These are phyloP conservation scores for Mycosphaerella arachidis DNA, from an alignment of 2,329 filamentous ascomycete species.

Conservation along the genomic window DNA sequence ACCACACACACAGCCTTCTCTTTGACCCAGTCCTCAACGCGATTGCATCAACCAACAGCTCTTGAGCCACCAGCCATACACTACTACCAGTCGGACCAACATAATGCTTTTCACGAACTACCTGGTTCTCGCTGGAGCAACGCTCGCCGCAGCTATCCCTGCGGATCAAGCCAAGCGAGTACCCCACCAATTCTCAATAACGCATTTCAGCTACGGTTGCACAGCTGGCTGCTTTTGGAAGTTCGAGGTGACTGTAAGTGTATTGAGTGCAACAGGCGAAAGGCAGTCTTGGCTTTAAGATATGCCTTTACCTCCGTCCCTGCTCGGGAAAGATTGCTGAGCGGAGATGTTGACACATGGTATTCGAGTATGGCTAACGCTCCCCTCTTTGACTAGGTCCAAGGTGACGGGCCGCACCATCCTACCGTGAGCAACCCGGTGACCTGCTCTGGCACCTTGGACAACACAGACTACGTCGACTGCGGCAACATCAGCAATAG, in stretches of 20 bases:
- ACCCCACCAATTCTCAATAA: slow-evolving; percentile 16
- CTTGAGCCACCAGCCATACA: not conserved
- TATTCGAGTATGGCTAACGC: no score
- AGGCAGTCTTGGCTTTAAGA: no score
- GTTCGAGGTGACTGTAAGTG: slow-evolving; percentile 19
- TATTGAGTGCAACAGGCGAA: no score
- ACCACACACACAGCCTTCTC: no score
- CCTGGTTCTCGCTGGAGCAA: slow-evolving; percentile 17
- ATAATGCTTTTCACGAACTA: slow-evolving; percentile 21
- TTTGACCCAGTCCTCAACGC: no score
- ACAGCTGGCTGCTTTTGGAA: slow-evolving; percentile 20
- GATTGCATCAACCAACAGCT: no score
- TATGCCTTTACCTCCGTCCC: no score
- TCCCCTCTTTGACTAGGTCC: not conserved
- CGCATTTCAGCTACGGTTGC: slow-evolving; percentile 27
- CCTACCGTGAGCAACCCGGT: slow-evolving; percentile 14
- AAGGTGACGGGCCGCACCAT: slow-evolving; percentile 14
- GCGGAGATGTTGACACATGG: no score
- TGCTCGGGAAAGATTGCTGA: no score
- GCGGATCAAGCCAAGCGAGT: not conserved
- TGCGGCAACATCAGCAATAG: slow-evolving; percentile 18
- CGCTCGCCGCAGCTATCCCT: slow-evolving; percentile 19
- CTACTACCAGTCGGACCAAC: not conserved
- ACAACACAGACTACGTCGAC: slow-evolving; percentile 21
- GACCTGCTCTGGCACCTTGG: slow-evolving; percentile 17